Evolutionary conservation across 257 asterid species (phyloP).

Genomic region (Gardenia jasminoides): DNA sequence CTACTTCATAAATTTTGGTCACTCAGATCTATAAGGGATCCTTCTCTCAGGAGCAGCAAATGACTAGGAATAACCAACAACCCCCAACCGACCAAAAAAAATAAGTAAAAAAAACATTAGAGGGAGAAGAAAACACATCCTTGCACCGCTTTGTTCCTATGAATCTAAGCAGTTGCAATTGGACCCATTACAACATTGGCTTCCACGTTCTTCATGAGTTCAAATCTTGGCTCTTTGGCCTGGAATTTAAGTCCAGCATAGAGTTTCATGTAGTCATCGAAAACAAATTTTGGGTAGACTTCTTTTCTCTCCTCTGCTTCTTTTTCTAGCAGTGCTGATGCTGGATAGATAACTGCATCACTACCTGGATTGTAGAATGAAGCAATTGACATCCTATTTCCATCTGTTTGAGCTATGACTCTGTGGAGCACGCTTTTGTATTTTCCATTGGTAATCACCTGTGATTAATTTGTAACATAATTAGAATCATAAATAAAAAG

Average conservation of each 20-base stretch:
- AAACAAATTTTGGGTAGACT: constrained; percentile 26
- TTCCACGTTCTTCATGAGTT: constrained; percentile 25
- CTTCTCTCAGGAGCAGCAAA: background rate
- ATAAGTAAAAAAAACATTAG: background rate
- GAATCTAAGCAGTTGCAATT: constrained; percentile 15
- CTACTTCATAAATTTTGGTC: background rate
- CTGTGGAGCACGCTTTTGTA: constrained; percentile 35
- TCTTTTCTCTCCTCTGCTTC: too few relatives aligned
- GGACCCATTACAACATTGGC: constrained; percentile 3
- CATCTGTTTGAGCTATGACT: constrained; percentile 29
- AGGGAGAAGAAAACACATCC: background rate
- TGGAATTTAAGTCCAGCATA: constrained; percentile 28
- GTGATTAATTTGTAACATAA: background rate
- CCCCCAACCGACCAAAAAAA: background rate
- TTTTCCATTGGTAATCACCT: constrained; percentile 33
- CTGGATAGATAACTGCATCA: too few relatives aligned
- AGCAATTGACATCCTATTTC: constrained; percentile 28
- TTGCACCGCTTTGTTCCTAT: background rate
- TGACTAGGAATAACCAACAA: background rate
- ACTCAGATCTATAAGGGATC: background rate
- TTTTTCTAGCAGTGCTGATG: too few relatives aligned
- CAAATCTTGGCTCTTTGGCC: constrained; percentile 34
- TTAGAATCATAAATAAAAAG: background rate
- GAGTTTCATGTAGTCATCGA: constrained; percentile 30
- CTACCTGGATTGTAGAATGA: too few relatives aligned